A percentile compares a stretch with the other conserved stretches of the same genome.
Conservation (phyloP, 2,329 filamentous ascomycete genomes). For the Ilyonectria mors-panacis region DNA sequence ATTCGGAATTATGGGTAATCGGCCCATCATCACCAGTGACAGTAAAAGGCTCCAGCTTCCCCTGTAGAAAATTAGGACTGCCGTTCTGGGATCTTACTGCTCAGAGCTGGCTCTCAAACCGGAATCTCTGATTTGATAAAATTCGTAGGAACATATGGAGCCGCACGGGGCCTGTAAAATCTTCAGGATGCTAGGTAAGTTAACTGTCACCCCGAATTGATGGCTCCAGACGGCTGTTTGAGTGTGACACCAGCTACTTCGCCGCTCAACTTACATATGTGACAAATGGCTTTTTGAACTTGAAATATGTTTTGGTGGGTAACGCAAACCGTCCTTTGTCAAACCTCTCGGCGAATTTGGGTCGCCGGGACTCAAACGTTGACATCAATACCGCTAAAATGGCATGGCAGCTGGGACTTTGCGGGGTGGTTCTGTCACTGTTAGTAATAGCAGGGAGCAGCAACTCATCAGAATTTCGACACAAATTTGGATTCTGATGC, state of each 20-base stretch:
- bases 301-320: not conserved
- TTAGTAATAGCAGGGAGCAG: constrained; percentile 6
- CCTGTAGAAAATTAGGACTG: not conserved
- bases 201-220: not conserved
- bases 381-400: constrained; percentile 48
- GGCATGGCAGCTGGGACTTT: constrained; percentile 37
- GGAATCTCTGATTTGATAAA: not conserved
- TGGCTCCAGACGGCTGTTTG: not conserved
- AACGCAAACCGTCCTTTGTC: not conserved
- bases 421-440: constrained; percentile 24
- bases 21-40: constrained; percentile 15
- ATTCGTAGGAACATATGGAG: not conserved
- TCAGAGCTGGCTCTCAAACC: not conserved
- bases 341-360: not conserved
- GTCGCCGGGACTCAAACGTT: constrained; percentile 6
- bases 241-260: not conserved
- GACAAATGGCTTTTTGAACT: not conserved
- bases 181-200: not conserved
- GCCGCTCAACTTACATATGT: not conserved
- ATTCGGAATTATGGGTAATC: constrained; percentile 27
- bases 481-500: not conserved
- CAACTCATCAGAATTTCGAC: not conserved
- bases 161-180: constrained; percentile 1
- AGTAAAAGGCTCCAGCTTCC: not conserved
- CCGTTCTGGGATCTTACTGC: not conserved